These are phyloP conservation scores for Geotrichum candidum DNA, from an alignment of 1,139 yeast genomes.

Conservation along the genomic window DNA sequence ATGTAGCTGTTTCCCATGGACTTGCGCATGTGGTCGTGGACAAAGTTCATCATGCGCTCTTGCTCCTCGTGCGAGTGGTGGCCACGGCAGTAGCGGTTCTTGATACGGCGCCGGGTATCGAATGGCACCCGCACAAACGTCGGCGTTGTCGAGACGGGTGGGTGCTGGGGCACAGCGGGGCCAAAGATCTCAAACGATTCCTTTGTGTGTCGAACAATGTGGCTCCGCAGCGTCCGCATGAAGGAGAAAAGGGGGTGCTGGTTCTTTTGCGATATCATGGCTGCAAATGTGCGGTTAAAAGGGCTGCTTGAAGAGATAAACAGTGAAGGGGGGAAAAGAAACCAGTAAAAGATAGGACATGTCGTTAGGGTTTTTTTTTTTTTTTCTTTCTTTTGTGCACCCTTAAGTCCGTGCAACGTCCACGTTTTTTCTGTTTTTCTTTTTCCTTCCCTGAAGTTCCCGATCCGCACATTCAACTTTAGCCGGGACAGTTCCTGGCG, in stretches of 20 bases:
- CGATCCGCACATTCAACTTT: background rate
- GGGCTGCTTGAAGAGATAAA: background rate
- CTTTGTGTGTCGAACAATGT: background rate
- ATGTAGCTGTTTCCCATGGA: background rate
- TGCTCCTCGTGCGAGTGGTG: background rate
- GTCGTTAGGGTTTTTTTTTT: too few species aligned
- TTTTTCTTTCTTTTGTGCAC: too few species aligned
- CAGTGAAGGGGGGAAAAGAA: background rate
- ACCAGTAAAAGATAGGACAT: too few species aligned
- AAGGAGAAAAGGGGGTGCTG: background rate
- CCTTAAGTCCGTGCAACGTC: background rate
- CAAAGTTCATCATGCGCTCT: background rate
- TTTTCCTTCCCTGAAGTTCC: background rate
- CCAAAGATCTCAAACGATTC: conserved; percentile 5
- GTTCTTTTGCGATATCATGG: background rate
- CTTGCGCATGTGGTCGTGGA: background rate
- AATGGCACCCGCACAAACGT: conserved; percentile 3
- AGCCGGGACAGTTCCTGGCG: background rate
- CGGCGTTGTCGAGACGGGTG: conserved; percentile 2
- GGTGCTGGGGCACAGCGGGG: background rate
- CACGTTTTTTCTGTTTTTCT: background rate
- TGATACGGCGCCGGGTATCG: conserved; percentile 2
- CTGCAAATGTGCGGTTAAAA: background rate
- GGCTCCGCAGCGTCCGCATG: background rate
- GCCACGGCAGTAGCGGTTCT: background rate